phyloP scores from a whole-genome alignment of 768 basidiomycete genomes.

The Tricholoma terreum region DNA sequence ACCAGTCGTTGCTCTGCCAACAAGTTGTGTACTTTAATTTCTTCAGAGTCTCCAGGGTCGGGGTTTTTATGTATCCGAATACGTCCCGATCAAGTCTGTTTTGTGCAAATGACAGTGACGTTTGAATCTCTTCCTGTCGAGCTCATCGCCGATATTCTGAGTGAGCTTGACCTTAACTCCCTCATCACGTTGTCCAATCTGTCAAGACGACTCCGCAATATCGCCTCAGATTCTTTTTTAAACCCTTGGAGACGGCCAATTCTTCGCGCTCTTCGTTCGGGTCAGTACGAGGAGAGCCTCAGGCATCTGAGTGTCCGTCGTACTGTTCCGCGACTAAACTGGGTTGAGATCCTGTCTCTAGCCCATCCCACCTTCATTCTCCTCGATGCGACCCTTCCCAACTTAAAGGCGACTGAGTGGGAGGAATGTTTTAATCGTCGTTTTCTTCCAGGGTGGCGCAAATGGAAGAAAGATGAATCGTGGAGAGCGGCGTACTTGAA shows the following conservation, averaged over 20 bases:
- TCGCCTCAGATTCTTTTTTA: slow-evolving; percentile 60
- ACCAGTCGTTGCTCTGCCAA: too few species aligned
- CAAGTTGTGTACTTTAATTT: too few species aligned
- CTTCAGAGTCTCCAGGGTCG: too few species aligned
- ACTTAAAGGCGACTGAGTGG: slow-evolving; percentile 65
- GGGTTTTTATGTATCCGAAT: not conserved
- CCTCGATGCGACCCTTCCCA: slow-evolving; percentile 66
- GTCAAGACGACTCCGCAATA: slow-evolving; percentile 52
- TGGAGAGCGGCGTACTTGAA: slow-evolving; percentile 70
- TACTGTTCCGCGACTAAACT: slow-evolving; percentile 72
- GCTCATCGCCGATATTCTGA: slow-evolving; percentile 67
- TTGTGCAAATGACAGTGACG: not conserved
- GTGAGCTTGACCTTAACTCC: slow-evolving; percentile 61
- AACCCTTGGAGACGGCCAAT: slow-evolving; percentile 80
- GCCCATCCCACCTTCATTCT: slow-evolving; percentile 63
- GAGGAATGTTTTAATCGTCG: slow-evolving; percentile 68
- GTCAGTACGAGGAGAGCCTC: slow-evolving; percentile 48
- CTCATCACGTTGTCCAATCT: slow-evolving; percentile 59
- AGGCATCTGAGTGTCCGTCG: slow-evolving; percentile 59
- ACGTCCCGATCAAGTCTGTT: not conserved
- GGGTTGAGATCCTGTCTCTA: slow-evolving; percentile 70
- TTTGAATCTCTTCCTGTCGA: slow-evolving; percentile 70
- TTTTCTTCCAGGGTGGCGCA: slow-evolving; percentile 75
- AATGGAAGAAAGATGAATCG: slow-evolving; percentile 57
- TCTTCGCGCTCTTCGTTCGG: slow-evolving; percentile 47